Evolutionary conservation across 805 yeast species (phyloP).

Genomic region (Lipomyces sp.): DNA sequence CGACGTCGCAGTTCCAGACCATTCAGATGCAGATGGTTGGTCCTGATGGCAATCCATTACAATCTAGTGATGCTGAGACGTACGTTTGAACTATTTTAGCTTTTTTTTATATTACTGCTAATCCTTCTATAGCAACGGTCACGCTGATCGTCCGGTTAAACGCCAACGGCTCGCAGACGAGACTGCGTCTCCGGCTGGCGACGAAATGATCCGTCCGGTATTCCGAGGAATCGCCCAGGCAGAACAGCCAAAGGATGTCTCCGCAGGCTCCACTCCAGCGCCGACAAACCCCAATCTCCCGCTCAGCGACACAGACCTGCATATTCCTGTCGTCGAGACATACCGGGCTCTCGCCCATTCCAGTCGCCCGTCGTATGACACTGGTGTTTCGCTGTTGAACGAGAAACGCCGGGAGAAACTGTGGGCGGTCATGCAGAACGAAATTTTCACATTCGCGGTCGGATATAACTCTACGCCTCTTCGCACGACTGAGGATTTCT

Average conservation of each 20-base stretch:
- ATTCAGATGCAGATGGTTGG: conserved; percentile 9
- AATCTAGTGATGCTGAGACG: background rate
- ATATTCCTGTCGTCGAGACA: conserved; percentile 21
- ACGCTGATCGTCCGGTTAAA: conserved; percentile 14
- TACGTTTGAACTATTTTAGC: background rate
- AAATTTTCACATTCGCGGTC: conserved; percentile 30
- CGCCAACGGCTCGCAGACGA: conserved; percentile 17
- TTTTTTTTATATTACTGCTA: background rate
- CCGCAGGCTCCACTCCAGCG: conserved; percentile 9
- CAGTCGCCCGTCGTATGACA: conserved; percentile 26
- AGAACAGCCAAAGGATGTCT: background rate
- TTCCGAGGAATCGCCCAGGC: conserved; percentile 12
- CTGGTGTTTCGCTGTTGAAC: conserved; percentile 25
- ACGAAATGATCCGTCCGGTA: conserved; percentile 15
- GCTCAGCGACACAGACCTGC: conserved; percentile 23
- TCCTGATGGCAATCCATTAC: conserved; percentile 5
- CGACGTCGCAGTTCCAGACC: conserved; percentile 12
- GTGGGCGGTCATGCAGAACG: conserved; percentile 34
- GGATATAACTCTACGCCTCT: conserved; percentile 28
- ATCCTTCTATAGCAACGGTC: background rate
- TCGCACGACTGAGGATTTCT: conserved; percentile 34
- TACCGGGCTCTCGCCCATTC: conserved; percentile 27
- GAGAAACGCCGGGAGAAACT: conserved; percentile 33
- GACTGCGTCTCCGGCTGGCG: conserved; percentile 10
- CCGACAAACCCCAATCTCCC: conserved; percentile 21